Evolutionary conservation across 2,329 filamentous ascomycete genomes (phyloP), one percentile per base, ranked within the genome.

Genomic region (Emericellopsis cladophorae): DNA sequence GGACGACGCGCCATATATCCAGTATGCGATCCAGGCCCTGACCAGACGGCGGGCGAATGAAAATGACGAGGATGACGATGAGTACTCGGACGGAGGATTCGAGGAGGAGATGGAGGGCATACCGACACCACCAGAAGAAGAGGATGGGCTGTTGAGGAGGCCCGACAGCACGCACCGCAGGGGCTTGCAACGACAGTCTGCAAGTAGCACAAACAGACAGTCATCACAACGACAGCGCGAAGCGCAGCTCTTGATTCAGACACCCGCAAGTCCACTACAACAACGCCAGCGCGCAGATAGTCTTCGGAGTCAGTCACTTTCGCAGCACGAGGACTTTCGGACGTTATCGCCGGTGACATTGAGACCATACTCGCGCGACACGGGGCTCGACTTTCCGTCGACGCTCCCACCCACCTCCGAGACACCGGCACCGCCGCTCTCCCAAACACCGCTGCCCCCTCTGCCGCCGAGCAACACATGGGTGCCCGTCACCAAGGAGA

Each of bases 1-100:
- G 32, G 88, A 95, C 53, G 84, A 94, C 53, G 83, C 79, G 8
- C 88, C 87, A 1, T 94, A 89, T 58, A 85, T 95, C 47, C 83
- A 83, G 47, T 93, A 92, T 57, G 89, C 90, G 33, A 77, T 96
- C 46, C 84, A 94, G 47, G 86, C 90, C 46, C 66, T 96, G 49
- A 93, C 87, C 6, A 71, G 82, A 37, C 76, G 84, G 5, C 41
- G 37, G 7, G 16, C 35, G 16, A 26, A 18, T 14, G 40, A 42
- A 9, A 15, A 18, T 11, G 24, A 35, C 18, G 36, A 38, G 7
- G 36, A 38, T 31, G 39, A 35, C 16, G 40, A 42, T 26, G 33
- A 32, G 16, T 31, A 36, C 23, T 41, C 40, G 14, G 32, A 41
- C 14, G 40, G 34, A 4, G 40, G 31, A 24, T 42, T 37, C 23